Conservation (phyloP, 2,329 filamentous ascomycete genomes). For the Zarea fungicola region DNA sequence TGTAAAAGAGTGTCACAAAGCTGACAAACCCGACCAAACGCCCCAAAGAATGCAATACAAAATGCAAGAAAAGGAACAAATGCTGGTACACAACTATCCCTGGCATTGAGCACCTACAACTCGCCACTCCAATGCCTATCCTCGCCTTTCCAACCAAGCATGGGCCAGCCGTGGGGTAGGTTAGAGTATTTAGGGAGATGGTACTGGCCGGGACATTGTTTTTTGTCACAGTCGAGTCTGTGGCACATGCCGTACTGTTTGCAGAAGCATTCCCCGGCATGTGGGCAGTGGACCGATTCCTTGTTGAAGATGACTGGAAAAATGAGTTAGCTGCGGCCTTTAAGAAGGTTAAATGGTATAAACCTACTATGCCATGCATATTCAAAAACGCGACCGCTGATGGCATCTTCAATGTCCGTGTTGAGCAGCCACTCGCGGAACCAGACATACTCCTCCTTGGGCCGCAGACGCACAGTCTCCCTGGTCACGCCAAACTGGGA, state of each 20-base stretch:
- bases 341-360: slow-evolving; percentile 19
- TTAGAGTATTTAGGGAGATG: slow-evolving; percentile 51
- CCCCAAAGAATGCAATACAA: slow-evolving; percentile 1
- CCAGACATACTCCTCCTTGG: slow-evolving; percentile 48
- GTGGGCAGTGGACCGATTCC: slow-evolving; percentile 54
- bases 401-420: slow-evolving; percentile 47
- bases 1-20: not conserved
- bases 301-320: slow-evolving; percentile 53
- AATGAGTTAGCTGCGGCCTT: not conserved
- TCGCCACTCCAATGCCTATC: slow-evolving; percentile 19
- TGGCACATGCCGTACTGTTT: slow-evolving; percentile 59
- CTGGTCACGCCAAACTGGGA: slow-evolving; percentile 59
- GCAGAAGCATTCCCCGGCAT: slow-evolving; percentile 59
- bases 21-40: not conserved
- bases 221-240: slow-evolving; percentile 31
- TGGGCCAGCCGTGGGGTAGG: slow-evolving; percentile 59
- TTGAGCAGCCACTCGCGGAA: slow-evolving; percentile 57
- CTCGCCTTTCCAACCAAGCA: slow-evolving; percentile 44
- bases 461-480: slow-evolving; percentile 43
- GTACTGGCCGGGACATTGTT: slow-evolving; percentile 53
- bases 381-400: slow-evolving; percentile 57
- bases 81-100: not conserved
- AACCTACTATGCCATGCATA: slow-evolving; percentile 60
- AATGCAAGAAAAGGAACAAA: not conserved
- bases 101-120: not conserved